phyloP scores from a whole-genome alignment of 768 basidiomycete genomes.

The Hypholoma sublateritium region DNA sequence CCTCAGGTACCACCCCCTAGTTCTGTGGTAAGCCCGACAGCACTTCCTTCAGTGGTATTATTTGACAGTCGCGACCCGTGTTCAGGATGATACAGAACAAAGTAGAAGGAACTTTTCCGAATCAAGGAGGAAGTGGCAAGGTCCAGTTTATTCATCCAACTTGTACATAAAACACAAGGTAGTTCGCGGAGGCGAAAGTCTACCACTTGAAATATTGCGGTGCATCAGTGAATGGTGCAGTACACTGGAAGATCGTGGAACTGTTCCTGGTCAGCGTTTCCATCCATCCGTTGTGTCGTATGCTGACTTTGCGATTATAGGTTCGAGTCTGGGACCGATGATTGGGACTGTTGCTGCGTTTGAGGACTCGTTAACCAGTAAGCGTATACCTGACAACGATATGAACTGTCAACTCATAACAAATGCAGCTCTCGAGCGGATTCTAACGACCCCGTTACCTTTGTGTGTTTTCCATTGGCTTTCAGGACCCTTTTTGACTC shows the following conservation, averaged over 20 bases:
- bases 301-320: constrained; percentile 22
- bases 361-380: constrained; percentile 54
- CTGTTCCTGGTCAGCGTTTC: constrained; percentile 47
- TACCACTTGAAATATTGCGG: constrained; percentile 56
- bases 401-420: too few species aligned
- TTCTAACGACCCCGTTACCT: constrained; percentile 63
- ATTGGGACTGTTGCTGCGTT: constrained; percentile 47
- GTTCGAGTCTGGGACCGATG: constrained; percentile 50
- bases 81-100: not conserved
- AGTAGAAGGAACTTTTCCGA: not conserved
- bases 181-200: constrained; percentile 48
- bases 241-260: constrained; percentile 56
- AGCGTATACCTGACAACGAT: not conserved
- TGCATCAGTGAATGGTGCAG: constrained; percentile 60
- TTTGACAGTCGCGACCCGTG: too few species aligned
- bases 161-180: constrained; percentile 32
- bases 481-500: not conserved
- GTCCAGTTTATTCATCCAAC: constrained; percentile 30
- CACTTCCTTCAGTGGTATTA: not conserved
- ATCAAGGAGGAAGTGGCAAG: constrained; percentile 29
- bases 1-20: not conserved
- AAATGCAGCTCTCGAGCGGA: constrained; percentile 50
- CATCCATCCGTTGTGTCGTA: not conserved
- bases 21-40: not conserved
- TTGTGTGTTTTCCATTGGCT: constrained; percentile 44